Base-by-base conservation (phyloP, 2,329 filamentous ascomycete species). In the Pseudogymnoascus sp. region DNA sequence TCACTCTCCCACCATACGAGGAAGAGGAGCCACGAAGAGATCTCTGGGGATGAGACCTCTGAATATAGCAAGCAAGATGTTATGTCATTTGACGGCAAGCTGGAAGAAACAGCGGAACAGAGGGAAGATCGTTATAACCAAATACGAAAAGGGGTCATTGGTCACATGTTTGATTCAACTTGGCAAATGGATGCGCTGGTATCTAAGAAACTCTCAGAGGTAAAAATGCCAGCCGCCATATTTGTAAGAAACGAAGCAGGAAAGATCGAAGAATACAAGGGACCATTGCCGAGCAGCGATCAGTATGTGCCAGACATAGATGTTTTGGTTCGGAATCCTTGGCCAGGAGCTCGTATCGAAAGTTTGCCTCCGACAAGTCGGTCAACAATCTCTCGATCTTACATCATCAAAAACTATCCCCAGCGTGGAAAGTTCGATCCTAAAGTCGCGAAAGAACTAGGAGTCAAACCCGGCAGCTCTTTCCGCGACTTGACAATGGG, bases 371-470 rank as follows among this genome's bases (percentile, higher is more conserved):
- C 79, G 0, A 90, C 90, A 0, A 77, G 79, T 18, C 88, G 87
- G 4, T 84, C 84, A 0, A 78, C 79, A 28, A 85, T 87, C 56
- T 87, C 91, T 5, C 79, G 97, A 69, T 96, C 89, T 64, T 99
- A 99, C 75, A 88, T 99, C 64, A 82, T 96, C 72, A 90, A 91
- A 69, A 86, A 85, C 62, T 85, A 91, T 66, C 80, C 87, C 38
- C 82, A 89, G 62, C 85, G 95, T 62, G 95, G 95, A 61, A 93
- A 89, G 70, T 97, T 99, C 71, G 81, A 90, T 65, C 77, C 84
- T 0, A 73, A 82, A 59, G 84, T 80, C 64, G 93, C 92, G 0
- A 80, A 78, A 65, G 79, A 78, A 28, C 77, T 92, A 1, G 88
- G 88, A 1, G 83, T 97, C 0, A 76, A 77, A 18, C 81, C 78